phyloP scores from a whole-genome alignment of 495 filamentous ascomycete genomes.

The Poronia punctata region DNA sequence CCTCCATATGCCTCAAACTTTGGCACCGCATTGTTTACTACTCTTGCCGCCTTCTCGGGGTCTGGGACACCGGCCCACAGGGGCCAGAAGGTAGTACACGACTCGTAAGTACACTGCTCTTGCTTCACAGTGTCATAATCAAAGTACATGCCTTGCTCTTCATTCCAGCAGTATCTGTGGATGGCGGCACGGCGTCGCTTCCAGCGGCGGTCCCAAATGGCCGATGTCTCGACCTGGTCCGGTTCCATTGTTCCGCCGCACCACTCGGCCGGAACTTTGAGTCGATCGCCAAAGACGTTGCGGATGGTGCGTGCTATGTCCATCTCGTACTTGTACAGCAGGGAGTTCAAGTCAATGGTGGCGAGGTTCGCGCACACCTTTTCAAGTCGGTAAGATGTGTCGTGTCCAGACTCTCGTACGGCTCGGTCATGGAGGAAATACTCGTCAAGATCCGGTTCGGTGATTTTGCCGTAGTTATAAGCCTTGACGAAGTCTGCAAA shows the following conservation, averaged over 20 bases:
- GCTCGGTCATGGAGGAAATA: conserved; percentile 95
- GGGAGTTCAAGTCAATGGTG: conserved; percentile 87
- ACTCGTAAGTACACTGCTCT: conserved; percentile 72
- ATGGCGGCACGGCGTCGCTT: conserved; percentile 71
- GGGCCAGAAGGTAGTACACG: conserved; percentile 89
- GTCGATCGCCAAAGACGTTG: conserved; percentile 67
- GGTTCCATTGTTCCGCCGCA: conserved; percentile 51
- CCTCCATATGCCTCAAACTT: conserved; percentile 82
- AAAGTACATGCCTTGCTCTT: conserved; percentile 87
- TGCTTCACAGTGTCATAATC: conserved; percentile 86
- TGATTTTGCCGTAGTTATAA: conserved; percentile 72
- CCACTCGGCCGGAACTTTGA: conserved; percentile 74
- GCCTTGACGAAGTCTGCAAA: conserved; percentile 77
- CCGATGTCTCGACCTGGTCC: conserved; percentile 66
- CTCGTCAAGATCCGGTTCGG: conserved; percentile 82
- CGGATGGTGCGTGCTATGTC: conserved; percentile 84
- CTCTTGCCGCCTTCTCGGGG: conserved; percentile 66
- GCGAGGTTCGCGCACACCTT: conserved; percentile 80
- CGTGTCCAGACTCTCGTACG: conserved; percentile 93
- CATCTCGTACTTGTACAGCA: conserved; percentile 91
- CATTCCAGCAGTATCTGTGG: conserved; percentile 87
- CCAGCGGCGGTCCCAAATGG: conserved; percentile 80
- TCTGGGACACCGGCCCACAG: conserved; percentile 87
- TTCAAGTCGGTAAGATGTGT: conserved; percentile 90
- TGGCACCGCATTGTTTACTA: conserved; percentile 73